These are phyloP conservation scores for Thalassiosira profunda DNA, from an alignment of 108 stramenopile genomes.

Conservation along the genomic window DNA sequence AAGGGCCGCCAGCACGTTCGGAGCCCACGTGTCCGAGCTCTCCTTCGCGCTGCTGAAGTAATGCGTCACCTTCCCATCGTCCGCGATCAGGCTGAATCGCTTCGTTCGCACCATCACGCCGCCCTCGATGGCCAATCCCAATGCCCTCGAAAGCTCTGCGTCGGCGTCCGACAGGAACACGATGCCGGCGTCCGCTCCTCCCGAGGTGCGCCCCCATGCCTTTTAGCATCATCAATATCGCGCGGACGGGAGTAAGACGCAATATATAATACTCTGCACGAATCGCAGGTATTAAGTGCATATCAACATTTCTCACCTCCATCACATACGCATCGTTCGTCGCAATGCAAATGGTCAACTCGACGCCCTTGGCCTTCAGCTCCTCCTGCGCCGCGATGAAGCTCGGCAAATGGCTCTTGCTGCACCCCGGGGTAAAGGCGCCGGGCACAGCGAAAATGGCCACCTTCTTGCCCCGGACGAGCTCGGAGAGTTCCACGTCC, in stretches of 20 bases:
- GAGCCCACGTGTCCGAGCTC: constrained; percentile 83
- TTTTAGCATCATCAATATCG: constrained; percentile 1
- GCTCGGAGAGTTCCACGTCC: constrained; percentile 61
- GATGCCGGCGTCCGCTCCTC: constrained; percentile 82
- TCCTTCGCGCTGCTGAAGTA: constrained; percentile 74
- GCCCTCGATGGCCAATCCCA: constrained; percentile 76
- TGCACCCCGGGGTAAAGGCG: constrained; percentile 92
- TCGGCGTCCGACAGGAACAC: constrained; percentile 68
- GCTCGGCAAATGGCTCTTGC: constrained; percentile 89
- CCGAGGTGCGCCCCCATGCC: constrained; percentile 86
- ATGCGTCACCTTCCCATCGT: constrained; percentile 83
- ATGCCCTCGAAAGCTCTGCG: constrained; percentile 71
- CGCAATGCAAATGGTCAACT: constrained; percentile 86
- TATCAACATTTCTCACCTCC: constrained; percentile 54
- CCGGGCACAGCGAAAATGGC: constrained; percentile 94
- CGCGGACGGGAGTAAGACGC: no score
- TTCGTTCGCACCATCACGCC: constrained; percentile 72
- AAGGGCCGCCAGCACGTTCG: constrained; percentile 68
- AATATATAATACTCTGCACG: no score
- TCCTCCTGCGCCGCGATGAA: constrained; percentile 85
- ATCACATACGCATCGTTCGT: constrained; percentile 91
- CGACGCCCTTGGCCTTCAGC: constrained; percentile 84
- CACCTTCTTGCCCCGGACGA: constrained; percentile 83
- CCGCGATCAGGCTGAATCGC: constrained; percentile 84
- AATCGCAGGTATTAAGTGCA: no score